Evolutionary conservation across 1,284 basidiomycete species (phyloP).

Genomic region (Takashimella tepidaria): DNA sequence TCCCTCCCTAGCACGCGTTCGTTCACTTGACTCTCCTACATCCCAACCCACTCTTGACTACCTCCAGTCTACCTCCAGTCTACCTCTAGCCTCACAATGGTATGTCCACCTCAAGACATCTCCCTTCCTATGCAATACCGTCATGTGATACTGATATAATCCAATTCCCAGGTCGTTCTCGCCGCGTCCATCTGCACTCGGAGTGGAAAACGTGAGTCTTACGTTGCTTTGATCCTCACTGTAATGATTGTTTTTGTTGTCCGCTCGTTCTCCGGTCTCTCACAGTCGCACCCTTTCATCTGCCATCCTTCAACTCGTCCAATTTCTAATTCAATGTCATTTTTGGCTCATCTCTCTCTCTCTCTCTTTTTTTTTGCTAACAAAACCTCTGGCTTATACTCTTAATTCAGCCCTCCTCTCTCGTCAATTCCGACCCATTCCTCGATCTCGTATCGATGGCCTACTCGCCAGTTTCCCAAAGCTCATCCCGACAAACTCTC

Average conservation of each 20-base stretch:
- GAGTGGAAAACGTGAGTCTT: slow-evolving; percentile 48
- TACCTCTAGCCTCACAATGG: neutral
- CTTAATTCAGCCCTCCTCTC: slow-evolving; percentile 75
- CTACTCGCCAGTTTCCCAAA: slow-evolving; percentile 96
- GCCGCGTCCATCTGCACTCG: slow-evolving; percentile 78
- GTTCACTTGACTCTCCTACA: neutral
- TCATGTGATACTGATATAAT: too few relatives aligned
- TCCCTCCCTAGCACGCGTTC: neutral
- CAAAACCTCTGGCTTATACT: too few relatives aligned
- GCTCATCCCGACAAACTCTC: slow-evolving; percentile 91
- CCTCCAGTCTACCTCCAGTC: neutral
- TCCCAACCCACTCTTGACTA: neutral
- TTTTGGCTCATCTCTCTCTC: neutral
- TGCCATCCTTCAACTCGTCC: too few relatives aligned
- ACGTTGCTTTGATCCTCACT: too few relatives aligned
- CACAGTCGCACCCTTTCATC: too few relatives aligned
- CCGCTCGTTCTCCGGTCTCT: too few relatives aligned
- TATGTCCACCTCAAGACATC: neutral
- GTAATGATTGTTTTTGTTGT: too few relatives aligned
- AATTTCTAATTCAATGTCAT: neutral
- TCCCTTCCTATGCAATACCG: too few relatives aligned
- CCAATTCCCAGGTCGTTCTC: slow-evolving; percentile 52
- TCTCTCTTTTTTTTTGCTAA: neutral
- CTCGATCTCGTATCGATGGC: slow-evolving; percentile 85
- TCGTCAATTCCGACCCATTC: slow-evolving; percentile 92